Percentiles rank a stretch among this genome's conserved stretches.
Conservation (phyloP, 495 filamentous ascomycete genomes). For the Neurospora sp. region DNA sequence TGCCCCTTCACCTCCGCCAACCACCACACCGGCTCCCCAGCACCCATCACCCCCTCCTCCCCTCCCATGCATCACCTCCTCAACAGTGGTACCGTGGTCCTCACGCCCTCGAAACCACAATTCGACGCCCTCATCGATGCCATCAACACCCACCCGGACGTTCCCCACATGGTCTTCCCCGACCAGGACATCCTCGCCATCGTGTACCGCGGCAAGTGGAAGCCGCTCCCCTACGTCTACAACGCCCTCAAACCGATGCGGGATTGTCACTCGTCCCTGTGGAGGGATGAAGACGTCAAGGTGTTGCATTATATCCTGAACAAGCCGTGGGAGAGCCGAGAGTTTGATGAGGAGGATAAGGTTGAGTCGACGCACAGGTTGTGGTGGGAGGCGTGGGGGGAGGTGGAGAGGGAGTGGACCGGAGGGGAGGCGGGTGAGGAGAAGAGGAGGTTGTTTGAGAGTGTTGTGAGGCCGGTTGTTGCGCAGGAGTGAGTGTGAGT, state of each 20-base stretch:
- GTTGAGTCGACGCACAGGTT: conserved; percentile 29
- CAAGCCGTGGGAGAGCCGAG: conserved; percentile 30
- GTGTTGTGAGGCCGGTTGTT: conserved; percentile 28
- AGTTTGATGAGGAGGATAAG: conserved; percentile 17
- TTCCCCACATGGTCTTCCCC: conserved; percentile 31
- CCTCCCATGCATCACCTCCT: conserved; percentile 31
- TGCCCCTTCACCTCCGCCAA: conserved; percentile 30
- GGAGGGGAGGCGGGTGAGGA: conserved; percentile 11
- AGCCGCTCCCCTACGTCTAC: conserved; percentile 27
- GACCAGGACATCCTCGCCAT: conserved; percentile 32
- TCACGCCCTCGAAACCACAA: conserved; percentile 22
- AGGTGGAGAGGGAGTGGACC: conserved; percentile 28
- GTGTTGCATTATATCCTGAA: conserved; percentile 30
- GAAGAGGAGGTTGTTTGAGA: conserved; percentile 24
- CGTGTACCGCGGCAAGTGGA: conserved; percentile 28
- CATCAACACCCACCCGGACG: conserved; percentile 33
- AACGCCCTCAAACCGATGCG: conserved; percentile 33
- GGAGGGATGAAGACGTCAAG: conserved; percentile 27
- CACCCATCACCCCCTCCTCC: conserved; percentile 19
- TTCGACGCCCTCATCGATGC: conserved; percentile 25
- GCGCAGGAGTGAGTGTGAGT: conserved; percentile 20
- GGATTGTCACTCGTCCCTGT: conserved; percentile 20
- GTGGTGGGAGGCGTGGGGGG: conserved; percentile 28
- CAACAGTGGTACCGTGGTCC: conserved; percentile 30
- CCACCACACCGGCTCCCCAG: conserved; percentile 25